These are phyloP conservation scores for Pisolithus albus DNA, from an alignment of 768 basidiomycete species.

Conservation along the genomic window DNA sequence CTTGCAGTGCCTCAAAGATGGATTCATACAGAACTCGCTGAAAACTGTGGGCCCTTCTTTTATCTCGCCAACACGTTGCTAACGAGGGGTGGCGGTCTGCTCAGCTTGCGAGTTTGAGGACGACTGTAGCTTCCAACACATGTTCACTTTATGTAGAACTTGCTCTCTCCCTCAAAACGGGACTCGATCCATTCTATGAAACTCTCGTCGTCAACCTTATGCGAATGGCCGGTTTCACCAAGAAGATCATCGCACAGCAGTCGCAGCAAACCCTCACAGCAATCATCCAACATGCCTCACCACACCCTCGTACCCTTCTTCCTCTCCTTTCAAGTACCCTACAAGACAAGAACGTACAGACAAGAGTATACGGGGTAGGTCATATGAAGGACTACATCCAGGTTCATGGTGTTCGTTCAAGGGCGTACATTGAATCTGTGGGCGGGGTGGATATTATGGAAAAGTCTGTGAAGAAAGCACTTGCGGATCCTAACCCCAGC, in stretches of 20 bases:
- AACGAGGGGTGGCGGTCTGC: not conserved
- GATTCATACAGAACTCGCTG: slow-evolving; percentile 73
- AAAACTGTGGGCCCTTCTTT: slow-evolving; percentile 62
- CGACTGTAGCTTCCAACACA: slow-evolving; percentile 79
- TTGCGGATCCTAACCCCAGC: slow-evolving; percentile 73
- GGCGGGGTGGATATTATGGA: slow-evolving; percentile 70
- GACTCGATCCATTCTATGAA: slow-evolving; percentile 79
- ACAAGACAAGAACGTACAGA: slow-evolving; percentile 77
- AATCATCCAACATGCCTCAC: slow-evolving; percentile 65
- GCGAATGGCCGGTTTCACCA: slow-evolving; percentile 85
- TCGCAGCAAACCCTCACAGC: slow-evolving; percentile 67
- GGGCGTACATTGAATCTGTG: slow-evolving; percentile 57
- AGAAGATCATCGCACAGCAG: slow-evolving; percentile 83
- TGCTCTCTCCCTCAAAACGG: slow-evolving; percentile 52
- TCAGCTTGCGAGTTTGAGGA: slow-evolving; percentile 83
- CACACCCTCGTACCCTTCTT: slow-evolving; percentile 62
- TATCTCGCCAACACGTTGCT: not conserved
- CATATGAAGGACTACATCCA: slow-evolving; percentile 77
- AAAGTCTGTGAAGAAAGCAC: slow-evolving; percentile 60
- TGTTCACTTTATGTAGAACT: slow-evolving; percentile 75
- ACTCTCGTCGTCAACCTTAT: slow-evolving; percentile 66
- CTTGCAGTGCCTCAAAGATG: slow-evolving; percentile 63
- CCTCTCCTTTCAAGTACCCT: slow-evolving; percentile 61
- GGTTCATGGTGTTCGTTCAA: slow-evolving; percentile 59
- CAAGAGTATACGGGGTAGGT: slow-evolving; percentile 54